These are phyloP conservation scores for Paxillus rubicundulus DNA, from an alignment of 768 basidiomycete genomes.

Conservation along the genomic window DNA sequence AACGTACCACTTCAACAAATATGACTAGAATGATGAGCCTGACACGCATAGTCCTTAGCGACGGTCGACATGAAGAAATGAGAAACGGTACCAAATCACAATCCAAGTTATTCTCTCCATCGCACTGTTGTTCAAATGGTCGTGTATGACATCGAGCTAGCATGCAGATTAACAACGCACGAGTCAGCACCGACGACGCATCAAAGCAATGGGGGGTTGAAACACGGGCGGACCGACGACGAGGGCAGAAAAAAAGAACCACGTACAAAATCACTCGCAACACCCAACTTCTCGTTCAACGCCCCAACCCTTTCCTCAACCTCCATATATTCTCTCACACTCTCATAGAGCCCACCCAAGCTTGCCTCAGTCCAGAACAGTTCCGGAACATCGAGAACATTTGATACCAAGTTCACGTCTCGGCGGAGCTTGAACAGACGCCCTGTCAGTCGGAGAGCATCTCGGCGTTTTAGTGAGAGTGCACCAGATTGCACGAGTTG, in stretches of 20 bases:
- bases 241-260: not conserved
- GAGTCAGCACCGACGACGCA: not conserved
- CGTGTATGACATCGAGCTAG: slow-evolving; percentile 90
- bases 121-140: slow-evolving; percentile 84
- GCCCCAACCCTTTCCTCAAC: slow-evolving; percentile 79
- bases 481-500: slow-evolving; percentile 78
- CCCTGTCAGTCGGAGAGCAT: slow-evolving; percentile 86
- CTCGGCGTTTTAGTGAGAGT: slow-evolving; percentile 70
- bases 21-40: slow-evolving; percentile 90
- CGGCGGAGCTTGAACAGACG: slow-evolving; percentile 82
- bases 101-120: slow-evolving; percentile 91
- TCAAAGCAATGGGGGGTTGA: not conserved
- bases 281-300: slow-evolving; percentile 83
- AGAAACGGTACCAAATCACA: slow-evolving; percentile 54
- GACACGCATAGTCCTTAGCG: slow-evolving; percentile 17
- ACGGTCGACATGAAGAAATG: slow-evolving; percentile 39
- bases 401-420: slow-evolving; percentile 88
- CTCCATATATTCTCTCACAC: slow-evolving; percentile 94
- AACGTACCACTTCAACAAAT: slow-evolving; percentile 77
- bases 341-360: slow-evolving; percentile 84
- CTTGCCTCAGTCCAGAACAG: slow-evolving; percentile 95
- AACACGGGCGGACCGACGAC: not conserved
- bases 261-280: slow-evolving; percentile 86
- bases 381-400: slow-evolving; percentile 91
- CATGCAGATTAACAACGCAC: not conserved